Base-by-base conservation (phyloP, 140 eudicot species). In the Anethum foeniculum region DNA sequence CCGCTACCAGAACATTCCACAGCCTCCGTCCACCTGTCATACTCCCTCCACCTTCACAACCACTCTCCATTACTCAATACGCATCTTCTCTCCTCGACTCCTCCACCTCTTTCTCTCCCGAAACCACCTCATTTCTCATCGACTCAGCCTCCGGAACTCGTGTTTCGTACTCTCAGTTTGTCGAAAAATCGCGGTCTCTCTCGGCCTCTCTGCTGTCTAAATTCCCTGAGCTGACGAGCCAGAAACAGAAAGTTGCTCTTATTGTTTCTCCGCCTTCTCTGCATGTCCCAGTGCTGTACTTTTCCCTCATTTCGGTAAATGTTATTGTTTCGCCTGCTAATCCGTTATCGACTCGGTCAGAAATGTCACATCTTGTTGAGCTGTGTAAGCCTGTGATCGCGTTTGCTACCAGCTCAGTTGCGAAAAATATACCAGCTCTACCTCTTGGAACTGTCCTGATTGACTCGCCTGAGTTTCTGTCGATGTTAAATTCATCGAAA, bases 241-340 rank as follows among this genome's bases (percentile, higher is more conserved):
- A n/a, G 44, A 80, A 28, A 0, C 32, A n/a, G 44, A 80, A 28
- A 0, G 97, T 88, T 38, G 98, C 97, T 0, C 75, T 94, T 7
- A 78, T 94, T 49, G 25, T 92, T 77, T 86, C 93, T 30, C 97
- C 95, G 0, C 47, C 98, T 0, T 87, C 96, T 16, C 15, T 89
- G 38, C 89, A 88, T 75, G 65, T 92, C 58, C 98, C 96, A 0
- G 84, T 94, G 4, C 82, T 92, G 60, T 89, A 90, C 65, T 87
- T 92, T 83, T 79, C 97, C 6, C 90, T 92, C 36, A 85, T 92
- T 30, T 86, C 93, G 3, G 39, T 92, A 1, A 90, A 90, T 60
- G 77, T 91, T 73, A 84, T 81, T 65, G 79, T 92, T 23, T 94
- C 98, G 1, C 98, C 98, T 2, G 96, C 91, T 1, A 94, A 94